These are phyloP conservation scores for Podila clonocystis DNA, from an alignment of 192 early-diverging fungal species.

Conservation along the genomic window DNA sequence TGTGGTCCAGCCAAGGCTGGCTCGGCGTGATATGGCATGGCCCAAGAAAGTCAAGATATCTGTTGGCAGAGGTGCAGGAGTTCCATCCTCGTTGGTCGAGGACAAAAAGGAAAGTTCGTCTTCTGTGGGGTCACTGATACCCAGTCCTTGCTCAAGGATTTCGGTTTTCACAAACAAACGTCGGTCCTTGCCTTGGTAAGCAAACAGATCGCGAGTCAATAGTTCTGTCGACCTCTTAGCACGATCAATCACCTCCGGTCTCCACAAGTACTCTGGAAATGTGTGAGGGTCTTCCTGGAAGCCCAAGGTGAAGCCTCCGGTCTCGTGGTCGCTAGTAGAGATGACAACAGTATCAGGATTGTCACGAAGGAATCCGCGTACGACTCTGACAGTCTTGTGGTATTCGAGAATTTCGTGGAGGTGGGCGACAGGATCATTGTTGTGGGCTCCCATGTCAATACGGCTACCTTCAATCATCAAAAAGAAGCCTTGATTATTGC, in stretches of 20 bases:
- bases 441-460: slow-evolving; percentile 98
- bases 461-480: slow-evolving; percentile 97
- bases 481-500: slow-evolving; percentile 82
- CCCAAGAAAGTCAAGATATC: slow-evolving; percentile 17
- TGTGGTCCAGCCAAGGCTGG: slow-evolving; percentile 74
- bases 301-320: slow-evolving; percentile 90
- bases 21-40: slow-evolving; percentile 17
- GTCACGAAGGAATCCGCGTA: slow-evolving; percentile 80
- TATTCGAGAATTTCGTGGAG: slow-evolving; percentile 93
- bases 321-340: slow-evolving; percentile 95
- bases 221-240: slow-evolving; percentile 76
- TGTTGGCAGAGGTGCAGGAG: neutral
- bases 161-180: slow-evolving; percentile 57
- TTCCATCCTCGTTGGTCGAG: slow-evolving; percentile 3
- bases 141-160: slow-evolving; percentile 74
- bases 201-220: slow-evolving; percentile 56
- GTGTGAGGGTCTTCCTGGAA: slow-evolving; percentile 68
- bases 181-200: slow-evolving; percentile 30
- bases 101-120: slow-evolving; percentile 66
- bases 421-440: slow-evolving; percentile 94
- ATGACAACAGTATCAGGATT: slow-evolving; percentile 92
- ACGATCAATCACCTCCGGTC: slow-evolving; percentile 74
- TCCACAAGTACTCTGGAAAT: slow-evolving; percentile 93
- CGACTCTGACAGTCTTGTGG: slow-evolving; percentile 76
- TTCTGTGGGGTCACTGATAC: slow-evolving; percentile 73